These are phyloP conservation scores for Urostyla sp. DNA, from an alignment of 73 alveolate species.

Conservation along the genomic window DNA sequence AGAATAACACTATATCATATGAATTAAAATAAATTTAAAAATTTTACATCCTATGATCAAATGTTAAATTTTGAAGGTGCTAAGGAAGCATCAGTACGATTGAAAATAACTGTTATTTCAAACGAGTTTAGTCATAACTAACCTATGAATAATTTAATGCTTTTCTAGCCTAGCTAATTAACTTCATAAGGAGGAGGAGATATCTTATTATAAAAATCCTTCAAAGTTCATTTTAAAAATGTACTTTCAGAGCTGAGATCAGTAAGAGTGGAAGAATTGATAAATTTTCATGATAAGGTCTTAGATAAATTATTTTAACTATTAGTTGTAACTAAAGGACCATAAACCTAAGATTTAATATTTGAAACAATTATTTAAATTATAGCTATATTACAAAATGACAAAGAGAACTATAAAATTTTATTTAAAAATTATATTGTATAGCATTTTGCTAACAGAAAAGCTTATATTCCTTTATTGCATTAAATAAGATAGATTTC, in stretches of 20 bases:
- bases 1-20: slow-evolving; percentile 2
- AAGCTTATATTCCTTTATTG: slow-evolving; percentile 37
- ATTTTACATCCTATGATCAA: slow-evolving; percentile 20
- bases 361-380: slow-evolving; percentile 52
- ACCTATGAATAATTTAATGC: slow-evolving; percentile 30
- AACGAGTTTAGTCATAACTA: slow-evolving; percentile 48
- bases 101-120: slow-evolving; percentile 13
- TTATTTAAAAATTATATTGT: neutral
- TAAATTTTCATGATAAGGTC: slow-evolving; percentile 38
- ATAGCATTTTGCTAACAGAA: slow-evolving; percentile 46
- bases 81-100: slow-evolving; percentile 5
- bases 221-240: slow-evolving; percentile 1
- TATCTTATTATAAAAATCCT: no score
- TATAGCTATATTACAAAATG: slow-evolving; percentile 10
- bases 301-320: slow-evolving; percentile 38
- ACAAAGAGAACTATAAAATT: slow-evolving; percentile 27
- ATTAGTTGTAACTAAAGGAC: neutral
- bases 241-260: neutral
- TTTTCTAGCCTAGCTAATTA: no score
- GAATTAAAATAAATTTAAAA: slow-evolving; percentile 7
- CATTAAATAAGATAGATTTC: slow-evolving; percentile 25
- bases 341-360: slow-evolving; percentile 7
- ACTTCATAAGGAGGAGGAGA: no score
- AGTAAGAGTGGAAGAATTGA: slow-evolving; percentile 4
- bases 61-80: slow-evolving; percentile 11